Evolutionary conservation across 495 filamentous ascomycete species (phyloP).

Genomic region (Rhizodiscina lignyota): DNA sequence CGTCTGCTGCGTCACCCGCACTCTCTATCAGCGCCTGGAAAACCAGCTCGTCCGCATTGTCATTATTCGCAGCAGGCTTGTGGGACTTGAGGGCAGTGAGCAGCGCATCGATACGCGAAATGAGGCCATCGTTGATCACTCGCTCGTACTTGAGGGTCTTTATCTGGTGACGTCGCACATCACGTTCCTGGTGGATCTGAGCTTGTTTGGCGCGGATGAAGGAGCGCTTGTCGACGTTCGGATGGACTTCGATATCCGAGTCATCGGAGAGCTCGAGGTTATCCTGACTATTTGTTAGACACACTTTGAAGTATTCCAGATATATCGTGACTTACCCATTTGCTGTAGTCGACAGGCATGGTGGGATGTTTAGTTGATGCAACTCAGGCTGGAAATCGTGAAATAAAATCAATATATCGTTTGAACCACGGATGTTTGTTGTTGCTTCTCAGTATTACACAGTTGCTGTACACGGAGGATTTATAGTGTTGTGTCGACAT

Average conservation of each 20-base stretch:
- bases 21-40: slow-evolving; percentile 78
- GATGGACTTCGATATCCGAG: slow-evolving; percentile 95
- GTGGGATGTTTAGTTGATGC: no score
- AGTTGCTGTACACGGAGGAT: no score
- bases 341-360: slow-evolving; percentile 92
- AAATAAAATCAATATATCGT: no score
- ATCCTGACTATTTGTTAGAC: slow-evolving; percentile 33
- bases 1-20: slow-evolving; percentile 44
- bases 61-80: slow-evolving; percentile 36
- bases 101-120: slow-evolving; percentile 64
- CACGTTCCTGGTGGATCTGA: slow-evolving; percentile 83
- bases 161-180: slow-evolving; percentile 72
- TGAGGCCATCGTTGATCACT: slow-evolving; percentile 78
- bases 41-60: slow-evolving; percentile 51
- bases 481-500: no score
- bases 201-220: slow-evolving; percentile 97
- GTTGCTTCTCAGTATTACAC: no score
- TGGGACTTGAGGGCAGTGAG: slow-evolving; percentile 52
- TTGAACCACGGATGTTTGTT: no score
- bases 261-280: slow-evolving; percentile 91
- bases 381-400: no score
- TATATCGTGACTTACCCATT: slow-evolving; percentile 45
- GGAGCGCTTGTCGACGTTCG: slow-evolving; percentile 95
- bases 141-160: slow-evolving; percentile 84
- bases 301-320: slow-evolving; percentile 4